Evolutionary conservation across 352 stramenopile genomes (phyloP).

Genomic region (Pythium chondricola): DNA sequence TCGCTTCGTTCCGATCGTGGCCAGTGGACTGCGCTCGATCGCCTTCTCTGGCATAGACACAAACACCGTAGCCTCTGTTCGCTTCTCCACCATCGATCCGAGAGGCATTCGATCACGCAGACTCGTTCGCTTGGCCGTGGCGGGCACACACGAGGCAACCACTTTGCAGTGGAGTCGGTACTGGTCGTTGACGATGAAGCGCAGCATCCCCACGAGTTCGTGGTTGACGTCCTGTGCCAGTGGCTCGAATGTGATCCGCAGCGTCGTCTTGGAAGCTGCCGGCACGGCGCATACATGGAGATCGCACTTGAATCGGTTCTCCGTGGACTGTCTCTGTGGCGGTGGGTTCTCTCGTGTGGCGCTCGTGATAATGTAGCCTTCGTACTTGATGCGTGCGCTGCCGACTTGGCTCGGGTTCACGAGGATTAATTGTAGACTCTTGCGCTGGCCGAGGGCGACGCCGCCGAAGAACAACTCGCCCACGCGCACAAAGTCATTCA

Average conservation of each 20-base stretch:
- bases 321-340: slow-evolving; percentile 8
- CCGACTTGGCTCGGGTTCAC: slow-evolving; percentile 51
- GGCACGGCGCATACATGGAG: slow-evolving; percentile 66
- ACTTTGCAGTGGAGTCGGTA: slow-evolving; percentile 48
- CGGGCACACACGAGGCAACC: slow-evolving; percentile 13
- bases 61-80: not conserved
- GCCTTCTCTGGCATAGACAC: not conserved
- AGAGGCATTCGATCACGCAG: slow-evolving; percentile 10
- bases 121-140: not conserved
- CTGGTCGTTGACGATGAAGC: slow-evolving; percentile 60
- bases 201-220: slow-evolving; percentile 35
- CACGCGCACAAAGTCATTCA: slow-evolving; percentile 38
- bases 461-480: slow-evolving; percentile 44
- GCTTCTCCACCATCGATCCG: not conserved
- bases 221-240: slow-evolving; percentile 29
- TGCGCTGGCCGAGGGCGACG: slow-evolving; percentile 40
- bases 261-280: slow-evolving; percentile 36
- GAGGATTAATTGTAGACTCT: slow-evolving; percentile 42
- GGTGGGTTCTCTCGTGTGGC: slow-evolving; percentile 6
- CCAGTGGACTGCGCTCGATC: not conserved
- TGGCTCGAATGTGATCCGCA: slow-evolving; percentile 66
- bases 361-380: slow-evolving; percentile 43
- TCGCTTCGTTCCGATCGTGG: slow-evolving; percentile 7
- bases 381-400: slow-evolving; percentile 62
- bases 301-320: slow-evolving; percentile 59